Base-by-base conservation (phyloP, 495 filamentous ascomycete species). In the Tuber borchii region DNA sequence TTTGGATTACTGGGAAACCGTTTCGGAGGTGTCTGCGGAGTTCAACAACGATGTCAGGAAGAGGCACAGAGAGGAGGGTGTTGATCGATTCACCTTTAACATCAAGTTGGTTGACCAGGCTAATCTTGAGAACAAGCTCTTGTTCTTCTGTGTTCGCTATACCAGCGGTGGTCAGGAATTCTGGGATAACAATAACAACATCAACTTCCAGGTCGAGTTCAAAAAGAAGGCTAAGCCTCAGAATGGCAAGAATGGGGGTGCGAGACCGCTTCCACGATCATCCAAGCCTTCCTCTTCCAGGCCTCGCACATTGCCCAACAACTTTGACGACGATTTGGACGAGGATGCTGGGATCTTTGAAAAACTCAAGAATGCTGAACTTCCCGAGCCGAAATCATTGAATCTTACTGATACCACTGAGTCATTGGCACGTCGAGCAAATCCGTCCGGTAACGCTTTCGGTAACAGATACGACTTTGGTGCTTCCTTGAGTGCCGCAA, bases 1-100 rank as follows among this genome's bases (percentile, higher is more conserved):
- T 0, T 88, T 98, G 74, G 95, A 99, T 84, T 94, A 94, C 83
- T 99, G 95, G 95, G 96, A 95, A 86, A 99, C 95, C 0, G 94
- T 94, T 4, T 99, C 95, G 2, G 95, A 99, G 83, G 91, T 99
- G 5, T 87, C 88, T 61, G 96, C 93, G 14, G 94, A 97, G 81
- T 99, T 89, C 85, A 91, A 90, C 83, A 88, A 91, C 74, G 92
- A 96, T 84, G 87, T 94, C 45, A 88, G 89, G 17, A 90, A 88
- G 56, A 88, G 88, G 74, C 90, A 92, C 69, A 84, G 82, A 12
- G 85, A 90, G 20, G 88, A 91, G 80, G 90, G 91, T 44, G 91
- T 89, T 80, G 95, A 99, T 83, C 89, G 93, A 37, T 99, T 99
- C 84, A 90, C 90, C 75, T 99, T 99, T 84, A 93, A 88, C 82